These are phyloP conservation scores for Boletellus ananas DNA, from an alignment of 768 basidiomycete genomes.

Conservation along the genomic window DNA sequence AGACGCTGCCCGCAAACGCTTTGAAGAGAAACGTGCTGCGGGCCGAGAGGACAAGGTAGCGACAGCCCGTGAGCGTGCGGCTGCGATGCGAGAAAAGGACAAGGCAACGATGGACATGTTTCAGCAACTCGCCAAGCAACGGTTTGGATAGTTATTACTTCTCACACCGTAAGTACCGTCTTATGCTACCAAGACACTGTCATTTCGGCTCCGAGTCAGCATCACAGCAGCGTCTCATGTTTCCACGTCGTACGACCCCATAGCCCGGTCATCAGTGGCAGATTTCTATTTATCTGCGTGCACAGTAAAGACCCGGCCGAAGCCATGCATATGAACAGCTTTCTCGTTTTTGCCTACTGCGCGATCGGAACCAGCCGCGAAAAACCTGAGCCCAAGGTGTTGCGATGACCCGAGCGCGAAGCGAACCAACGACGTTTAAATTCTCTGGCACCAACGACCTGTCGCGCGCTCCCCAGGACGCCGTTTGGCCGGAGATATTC, in stretches of 20 bases:
- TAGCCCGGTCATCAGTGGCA: slow-evolving; percentile 38
- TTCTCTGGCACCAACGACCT: too few relatives aligned
- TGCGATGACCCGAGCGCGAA: too few relatives aligned
- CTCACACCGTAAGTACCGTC: slow-evolving; percentile 15
- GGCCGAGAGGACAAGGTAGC: slow-evolving; percentile 47
- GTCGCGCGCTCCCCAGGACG: too few relatives aligned
- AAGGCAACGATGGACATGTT: slow-evolving; percentile 97
- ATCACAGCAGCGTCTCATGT: too few relatives aligned
- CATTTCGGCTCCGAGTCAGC: too few relatives aligned
- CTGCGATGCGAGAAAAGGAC: slow-evolving; percentile 71
- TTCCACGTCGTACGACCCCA: slow-evolving; percentile 26
- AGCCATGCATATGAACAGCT: too few relatives aligned
- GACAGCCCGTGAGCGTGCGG: slow-evolving; percentile 56
- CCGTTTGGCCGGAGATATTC: too few relatives aligned
- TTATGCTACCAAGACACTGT: not conserved
- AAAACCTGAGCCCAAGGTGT: too few relatives aligned
- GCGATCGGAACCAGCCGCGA: too few relatives aligned
- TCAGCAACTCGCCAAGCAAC: slow-evolving; percentile 82
- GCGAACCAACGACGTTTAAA: too few relatives aligned
- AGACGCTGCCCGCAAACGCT: slow-evolving; percentile 65
- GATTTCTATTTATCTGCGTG: slow-evolving; percentile 21
- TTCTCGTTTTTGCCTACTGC: too few relatives aligned
- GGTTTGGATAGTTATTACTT: slow-evolving; percentile 60
- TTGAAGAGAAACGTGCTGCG: slow-evolving; percentile 46
- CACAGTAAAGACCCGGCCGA: too few relatives aligned